A percentile compares a stretch with the other conserved stretches of the same genome.
Conservation (phyloP, 495 filamentous ascomycete genomes). For the Aspergillus egyptiacus region DNA sequence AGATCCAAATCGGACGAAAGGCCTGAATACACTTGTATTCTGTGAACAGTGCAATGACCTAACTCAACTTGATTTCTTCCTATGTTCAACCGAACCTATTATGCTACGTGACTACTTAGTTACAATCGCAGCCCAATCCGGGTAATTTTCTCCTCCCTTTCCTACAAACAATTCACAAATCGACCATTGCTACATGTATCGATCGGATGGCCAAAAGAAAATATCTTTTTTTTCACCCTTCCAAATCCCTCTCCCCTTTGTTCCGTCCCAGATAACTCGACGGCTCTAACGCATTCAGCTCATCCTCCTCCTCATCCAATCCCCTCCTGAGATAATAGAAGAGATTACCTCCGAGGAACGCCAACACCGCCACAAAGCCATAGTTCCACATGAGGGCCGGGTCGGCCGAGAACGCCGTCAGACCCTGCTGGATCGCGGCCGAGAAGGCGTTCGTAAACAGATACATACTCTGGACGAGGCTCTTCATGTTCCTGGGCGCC, state of each 20-base stretch:
- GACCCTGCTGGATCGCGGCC: slow-evolving; percentile 56
- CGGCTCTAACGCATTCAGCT: slow-evolving; percentile 47
- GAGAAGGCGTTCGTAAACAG: slow-evolving; percentile 61
- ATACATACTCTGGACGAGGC: slow-evolving; percentile 51
- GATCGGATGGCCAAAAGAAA: too few species aligned
- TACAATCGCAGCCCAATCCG: too few species aligned
- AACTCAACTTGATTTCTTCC: too few species aligned
- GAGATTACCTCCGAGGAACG: slow-evolving; percentile 47
- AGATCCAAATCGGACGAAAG: too few species aligned
- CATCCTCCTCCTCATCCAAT: slow-evolving; percentile 59
- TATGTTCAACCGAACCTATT: too few species aligned
- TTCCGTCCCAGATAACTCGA: slow-evolving; percentile 17
- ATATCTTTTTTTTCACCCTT: too few species aligned
- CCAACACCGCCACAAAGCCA: slow-evolving; percentile 54
- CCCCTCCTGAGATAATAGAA: slow-evolving; percentile 55
- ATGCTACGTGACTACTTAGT: too few species aligned
- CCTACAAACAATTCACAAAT: too few species aligned
- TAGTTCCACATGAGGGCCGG: slow-evolving; percentile 64
- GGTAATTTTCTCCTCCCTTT: too few species aligned
- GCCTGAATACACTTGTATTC: too few species aligned
- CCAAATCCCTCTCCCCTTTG: slow-evolving; percentile 8
- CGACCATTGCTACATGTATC: too few species aligned
- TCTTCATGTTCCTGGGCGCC: slow-evolving; percentile 35
- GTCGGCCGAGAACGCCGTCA: slow-evolving; percentile 56
- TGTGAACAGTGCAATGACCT: too few species aligned